These are phyloP conservation scores for Collybia sp. DNA, from an alignment of 768 basidiomycete species.

Conservation along the genomic window DNA sequence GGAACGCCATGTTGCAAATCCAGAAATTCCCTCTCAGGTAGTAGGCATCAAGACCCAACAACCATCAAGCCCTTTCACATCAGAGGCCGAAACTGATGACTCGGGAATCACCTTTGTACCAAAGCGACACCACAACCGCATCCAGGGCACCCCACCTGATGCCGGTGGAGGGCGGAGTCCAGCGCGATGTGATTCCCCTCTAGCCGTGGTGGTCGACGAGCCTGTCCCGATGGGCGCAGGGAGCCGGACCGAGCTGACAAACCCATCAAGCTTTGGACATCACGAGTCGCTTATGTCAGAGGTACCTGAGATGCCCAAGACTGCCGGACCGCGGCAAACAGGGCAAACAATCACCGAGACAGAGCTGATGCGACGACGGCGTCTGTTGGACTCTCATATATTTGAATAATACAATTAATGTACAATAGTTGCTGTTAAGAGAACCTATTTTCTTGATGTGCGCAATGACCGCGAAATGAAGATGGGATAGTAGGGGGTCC, in stretches of 20 bases:
- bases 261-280: too few relatives aligned
- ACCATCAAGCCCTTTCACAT: conserved; percentile 17
- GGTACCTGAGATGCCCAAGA: conserved; percentile 15
- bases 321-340: conserved; percentile 33
- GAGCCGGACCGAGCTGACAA: neutral
- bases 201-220: neutral
- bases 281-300: conserved; percentile 5
- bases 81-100: conserved; percentile 68
- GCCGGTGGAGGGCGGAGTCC: neutral
- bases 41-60: too few relatives aligned
- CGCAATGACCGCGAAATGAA: neutral
- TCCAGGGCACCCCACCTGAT: neutral
- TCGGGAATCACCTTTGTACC: conserved; percentile 68
- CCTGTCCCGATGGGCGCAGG: neutral
- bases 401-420: conserved; percentile 35
- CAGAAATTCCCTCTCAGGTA: too few relatives aligned
- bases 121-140: conserved; percentile 27
- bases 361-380: conserved; percentile 73
- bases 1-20: too few relatives aligned
- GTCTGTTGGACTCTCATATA: conserved; percentile 73
- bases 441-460: conserved; percentile 1
- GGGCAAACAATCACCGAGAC: conserved; percentile 74
- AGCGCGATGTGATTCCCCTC: neutral
- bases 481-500: conserved; percentile 11
- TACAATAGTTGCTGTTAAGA: conserved; percentile 10